phyloP scores from a whole-genome alignment of 2,329 filamentous ascomycete species.

The Didymella pinodella region DNA sequence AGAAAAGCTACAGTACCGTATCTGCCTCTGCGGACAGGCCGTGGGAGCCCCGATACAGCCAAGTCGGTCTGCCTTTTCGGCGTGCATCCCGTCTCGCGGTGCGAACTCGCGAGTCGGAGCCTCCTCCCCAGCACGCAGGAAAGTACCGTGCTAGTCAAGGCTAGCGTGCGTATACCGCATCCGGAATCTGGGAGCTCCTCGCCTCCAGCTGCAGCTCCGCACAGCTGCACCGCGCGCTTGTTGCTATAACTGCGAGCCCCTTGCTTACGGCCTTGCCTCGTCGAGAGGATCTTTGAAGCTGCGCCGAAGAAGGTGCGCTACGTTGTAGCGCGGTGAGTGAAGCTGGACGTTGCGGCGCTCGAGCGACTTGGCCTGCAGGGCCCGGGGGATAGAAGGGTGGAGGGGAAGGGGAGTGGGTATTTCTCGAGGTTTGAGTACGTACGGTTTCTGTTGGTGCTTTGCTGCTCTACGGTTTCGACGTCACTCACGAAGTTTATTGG shows the following conservation, averaged over 20 bases:
- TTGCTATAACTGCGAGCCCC: neutral
- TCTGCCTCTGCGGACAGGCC: neutral
- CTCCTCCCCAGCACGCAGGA: neutral
- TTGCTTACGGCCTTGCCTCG: neutral
- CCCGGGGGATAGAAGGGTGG: constrained; percentile 3
- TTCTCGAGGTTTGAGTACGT: constrained; percentile 17
- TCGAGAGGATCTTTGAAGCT: neutral
- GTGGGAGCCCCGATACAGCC: neutral
- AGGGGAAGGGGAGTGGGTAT: constrained; percentile 15
- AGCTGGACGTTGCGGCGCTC: constrained; percentile 10
- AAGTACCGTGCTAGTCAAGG: neutral
- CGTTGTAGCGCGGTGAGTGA: neutral
- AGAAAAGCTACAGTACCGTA: neutral
- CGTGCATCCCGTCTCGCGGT: neutral
- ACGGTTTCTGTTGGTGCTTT: neutral
- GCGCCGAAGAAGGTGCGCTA: neutral
- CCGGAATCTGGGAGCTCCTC: neutral
- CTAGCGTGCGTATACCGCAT: neutral
- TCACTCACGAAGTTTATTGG: neutral
- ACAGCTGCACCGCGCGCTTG: neutral
- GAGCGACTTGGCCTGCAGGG: constrained; percentile 7
- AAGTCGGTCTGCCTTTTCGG: neutral
- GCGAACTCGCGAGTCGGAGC: neutral
- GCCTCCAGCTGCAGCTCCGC: neutral
- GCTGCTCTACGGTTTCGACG: neutral